phyloP scores from a whole-genome alignment of 106 monocot species.

The Iris macrosiphon region DNA sequence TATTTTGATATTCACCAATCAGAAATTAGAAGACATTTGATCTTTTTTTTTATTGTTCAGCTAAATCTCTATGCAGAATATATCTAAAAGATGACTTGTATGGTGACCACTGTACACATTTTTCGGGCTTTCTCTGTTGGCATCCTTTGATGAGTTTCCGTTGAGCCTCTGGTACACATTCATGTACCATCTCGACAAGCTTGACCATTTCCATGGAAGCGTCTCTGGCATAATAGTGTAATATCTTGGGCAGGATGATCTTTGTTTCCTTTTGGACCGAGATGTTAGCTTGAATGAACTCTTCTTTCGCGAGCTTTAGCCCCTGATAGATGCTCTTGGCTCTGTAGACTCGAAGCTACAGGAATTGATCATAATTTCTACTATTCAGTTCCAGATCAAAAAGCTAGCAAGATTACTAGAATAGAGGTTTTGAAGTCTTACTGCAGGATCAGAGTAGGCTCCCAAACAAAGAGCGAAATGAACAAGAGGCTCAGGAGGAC shows the following conservation, averaged over 20 bases:
- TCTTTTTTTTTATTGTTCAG: slow-evolving; percentile 12
- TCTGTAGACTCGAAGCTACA: slow-evolving; percentile 59
- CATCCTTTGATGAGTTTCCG: slow-evolving; percentile 23
- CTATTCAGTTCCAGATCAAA: neutral
- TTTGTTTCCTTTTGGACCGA: slow-evolving; percentile 24
- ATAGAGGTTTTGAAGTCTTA: slow-evolving; percentile 10
- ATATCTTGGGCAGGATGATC: slow-evolving; percentile 48
- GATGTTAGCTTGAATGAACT: slow-evolving; percentile 54
- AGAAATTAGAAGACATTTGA: too few relatives aligned
- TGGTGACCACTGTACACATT: slow-evolving; percentile 26
- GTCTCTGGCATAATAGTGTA: slow-evolving; percentile 52
- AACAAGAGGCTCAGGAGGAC: slow-evolving; percentile 50
- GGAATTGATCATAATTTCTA: too few relatives aligned
- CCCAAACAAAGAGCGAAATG: slow-evolving; percentile 83
- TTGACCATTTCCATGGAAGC: slow-evolving; percentile 31
- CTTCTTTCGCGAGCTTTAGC: slow-evolving; percentile 49
- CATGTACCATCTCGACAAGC: slow-evolving; percentile 26
- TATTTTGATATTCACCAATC: too few relatives aligned
- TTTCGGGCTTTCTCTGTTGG: slow-evolving; percentile 12
- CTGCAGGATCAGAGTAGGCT: slow-evolving; percentile 72
- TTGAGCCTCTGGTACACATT: slow-evolving; percentile 27
- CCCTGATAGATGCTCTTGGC: slow-evolving; percentile 42
- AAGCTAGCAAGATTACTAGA: neutral
- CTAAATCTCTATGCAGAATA: slow-evolving; percentile 31
- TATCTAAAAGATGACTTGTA: slow-evolving; percentile 56